Base-by-base conservation (phyloP, 306 rosid species). In the Cucurbita maxima region DNA sequence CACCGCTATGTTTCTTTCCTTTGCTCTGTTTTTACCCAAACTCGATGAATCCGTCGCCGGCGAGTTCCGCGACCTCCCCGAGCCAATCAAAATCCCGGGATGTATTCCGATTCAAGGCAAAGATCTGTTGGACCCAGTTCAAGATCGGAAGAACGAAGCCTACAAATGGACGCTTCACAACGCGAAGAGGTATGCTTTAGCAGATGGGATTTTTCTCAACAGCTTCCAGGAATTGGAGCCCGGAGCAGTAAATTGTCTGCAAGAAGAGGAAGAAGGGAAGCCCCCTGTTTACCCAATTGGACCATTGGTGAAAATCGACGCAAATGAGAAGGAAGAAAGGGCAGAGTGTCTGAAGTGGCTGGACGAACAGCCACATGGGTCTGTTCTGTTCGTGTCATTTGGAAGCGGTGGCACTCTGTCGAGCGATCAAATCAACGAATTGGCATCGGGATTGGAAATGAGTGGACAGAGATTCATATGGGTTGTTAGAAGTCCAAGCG, bases 171-270 rank as follows among this genome's bases (percentile, higher is more conserved):
- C 74, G 9, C 84, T 91, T 16, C 71, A 86, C 67, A 87, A 88
- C 12, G 2, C 58, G 4, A 85, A 79, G 40, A 79, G 89, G 37
- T 86, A 78, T 54, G 44, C 3, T 2, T 11, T 79, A 11, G 92
- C 92, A 0, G 83, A 80, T 8, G 96, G 96, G 0, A 51, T 88
- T 30, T 58, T 91, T 58, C 80, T 61, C 7, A 91, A 91, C 34
- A 82, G 88, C 74, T 91, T 91, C 76, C 2, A 14, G 25, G 96
- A 88, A 22, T 76, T 91, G 47, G 97, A 91, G 80, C 88, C 84
- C 8, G 86, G 81, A 5, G 76, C 88, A 1, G 7, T 86, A 0
- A 57, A 76, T 22, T 69, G 76, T 0, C 71, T 90, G 18, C 84
- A 20, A 7, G 74, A 57, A 51, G 47, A 43, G 0, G 81, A 82